Evolutionary conservation across 2,329 filamentous ascomycete genomes (phyloP).

Genomic region (Peltaster fructicola): DNA sequence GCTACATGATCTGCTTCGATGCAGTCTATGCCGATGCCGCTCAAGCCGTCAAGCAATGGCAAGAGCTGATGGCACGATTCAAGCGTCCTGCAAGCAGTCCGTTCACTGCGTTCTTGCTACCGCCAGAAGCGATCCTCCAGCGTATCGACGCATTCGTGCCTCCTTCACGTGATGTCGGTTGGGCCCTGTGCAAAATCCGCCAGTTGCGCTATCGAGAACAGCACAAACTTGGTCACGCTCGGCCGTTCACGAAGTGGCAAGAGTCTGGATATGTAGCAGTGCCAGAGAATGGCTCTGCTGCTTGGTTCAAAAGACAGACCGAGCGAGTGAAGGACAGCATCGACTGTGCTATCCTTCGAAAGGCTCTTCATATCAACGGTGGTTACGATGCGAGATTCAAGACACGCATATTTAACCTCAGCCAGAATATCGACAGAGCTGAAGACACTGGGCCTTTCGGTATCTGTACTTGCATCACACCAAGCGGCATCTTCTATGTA

Average conservation of each 20-base stretch:
- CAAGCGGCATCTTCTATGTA: slow-evolving; percentile 42
- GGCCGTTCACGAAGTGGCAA: slow-evolving; percentile 43
- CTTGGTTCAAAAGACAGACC: slow-evolving; percentile 34
- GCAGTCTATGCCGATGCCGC: slow-evolving; percentile 3
- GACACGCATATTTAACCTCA: slow-evolving; percentile 42
- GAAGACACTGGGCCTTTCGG: slow-evolving; percentile 33
- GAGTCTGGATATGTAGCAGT: slow-evolving; percentile 34
- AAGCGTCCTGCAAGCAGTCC: slow-evolving; percentile 43
- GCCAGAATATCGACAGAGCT: slow-evolving; percentile 53
- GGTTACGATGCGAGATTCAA: slow-evolving; percentile 43
- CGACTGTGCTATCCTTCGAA: slow-evolving; percentile 39
- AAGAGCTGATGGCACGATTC: slow-evolving; percentile 27
- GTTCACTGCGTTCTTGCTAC: slow-evolving; percentile 42
- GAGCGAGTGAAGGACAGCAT: slow-evolving; percentile 48
- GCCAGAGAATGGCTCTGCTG: slow-evolving; percentile 37
- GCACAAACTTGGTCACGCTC: slow-evolving; percentile 33
- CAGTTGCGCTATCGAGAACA: slow-evolving; percentile 39
- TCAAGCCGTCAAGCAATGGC: slow-evolving; percentile 22
- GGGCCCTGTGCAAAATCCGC: slow-evolving; percentile 40
- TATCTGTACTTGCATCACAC: slow-evolving; percentile 50
- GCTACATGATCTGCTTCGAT: slow-evolving; percentile 31
- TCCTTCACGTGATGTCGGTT: slow-evolving; percentile 23
- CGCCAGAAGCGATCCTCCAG: no score
- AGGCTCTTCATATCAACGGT: slow-evolving; percentile 17
- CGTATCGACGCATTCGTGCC: no score